Conservation (phyloP, 371 early-diverging fungal genomes). For the Rhizomucor pusillus region DNA sequence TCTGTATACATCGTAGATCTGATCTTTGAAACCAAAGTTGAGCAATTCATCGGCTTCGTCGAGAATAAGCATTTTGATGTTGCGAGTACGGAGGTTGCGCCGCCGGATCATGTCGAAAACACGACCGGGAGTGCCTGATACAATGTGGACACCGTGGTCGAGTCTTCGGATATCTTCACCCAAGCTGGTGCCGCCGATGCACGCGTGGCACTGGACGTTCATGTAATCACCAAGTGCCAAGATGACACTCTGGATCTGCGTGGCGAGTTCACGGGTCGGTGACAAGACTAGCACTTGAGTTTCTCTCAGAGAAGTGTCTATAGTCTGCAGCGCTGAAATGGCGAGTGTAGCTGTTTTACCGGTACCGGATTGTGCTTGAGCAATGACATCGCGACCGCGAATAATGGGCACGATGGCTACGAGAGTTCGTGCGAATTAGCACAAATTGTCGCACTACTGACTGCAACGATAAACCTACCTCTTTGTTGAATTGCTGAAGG, state of each 20-base stretch:
- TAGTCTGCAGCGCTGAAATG: constrained; percentile 94
- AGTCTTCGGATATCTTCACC: constrained; percentile 91
- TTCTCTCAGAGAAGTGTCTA: constrained; percentile 81
- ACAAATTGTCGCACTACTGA: neutral
- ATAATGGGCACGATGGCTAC: constrained; percentile 92
- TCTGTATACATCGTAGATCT: constrained; percentile 98
- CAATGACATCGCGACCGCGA: constrained; percentile 95
- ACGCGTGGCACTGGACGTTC: constrained; percentile 92
- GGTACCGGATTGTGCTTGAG: constrained; percentile 99
- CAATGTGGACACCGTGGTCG: constrained; percentile 89
- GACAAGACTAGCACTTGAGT: constrained; percentile 98
- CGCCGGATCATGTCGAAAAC: constrained; percentile 99
- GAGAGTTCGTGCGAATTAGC: neutral
- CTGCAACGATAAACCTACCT: constrained; percentile 20
- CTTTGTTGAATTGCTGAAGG: constrained; percentile 98
- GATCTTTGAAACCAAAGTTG: constrained; percentile 97
- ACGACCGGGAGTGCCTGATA: constrained; percentile 99
- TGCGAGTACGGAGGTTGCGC: constrained; percentile 77
- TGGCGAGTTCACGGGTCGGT: constrained; percentile 99
- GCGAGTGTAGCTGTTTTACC: constrained; percentile 99
- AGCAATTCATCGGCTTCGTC: constrained; percentile 99
- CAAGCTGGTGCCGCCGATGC: constrained; percentile 96
- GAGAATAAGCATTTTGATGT: constrained; percentile 96
- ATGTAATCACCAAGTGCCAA: constrained; percentile 91
- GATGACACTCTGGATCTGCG: constrained; percentile 95